Percentiles rank a stretch among this genome's conserved stretches.
phyloP scores from a whole-genome alignment of 1,284 basidiomycete genomes.

The Rhodofomes roseus region DNA sequence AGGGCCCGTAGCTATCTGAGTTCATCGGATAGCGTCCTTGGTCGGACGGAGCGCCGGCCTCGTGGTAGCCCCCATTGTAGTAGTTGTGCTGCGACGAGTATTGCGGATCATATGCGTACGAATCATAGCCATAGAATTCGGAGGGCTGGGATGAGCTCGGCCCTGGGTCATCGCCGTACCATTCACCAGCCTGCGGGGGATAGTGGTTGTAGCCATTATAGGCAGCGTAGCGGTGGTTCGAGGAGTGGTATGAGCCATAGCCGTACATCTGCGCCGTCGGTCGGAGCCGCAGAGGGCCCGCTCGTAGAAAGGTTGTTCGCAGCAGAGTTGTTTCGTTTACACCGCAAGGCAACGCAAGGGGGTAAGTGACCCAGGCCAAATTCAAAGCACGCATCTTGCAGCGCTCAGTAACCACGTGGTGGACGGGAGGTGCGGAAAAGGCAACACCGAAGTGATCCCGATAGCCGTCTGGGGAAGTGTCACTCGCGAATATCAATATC shows the following conservation, averaged over 20 bases:
- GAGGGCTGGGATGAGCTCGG: not conserved
- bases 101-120: not conserved
- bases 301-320: not conserved
- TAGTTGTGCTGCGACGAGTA: constrained; percentile 5
- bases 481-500: too few species aligned
- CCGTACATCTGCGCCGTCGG: not conserved
- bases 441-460: not conserved
- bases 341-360: too few species aligned
- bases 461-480: not conserved
- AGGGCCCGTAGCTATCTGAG: not conserved
- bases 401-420: not conserved
- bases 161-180: not conserved
- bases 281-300: not conserved
- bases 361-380: not conserved
- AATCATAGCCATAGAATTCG: not conserved
- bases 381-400: not conserved
- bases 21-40: not conserved
- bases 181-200: not conserved
- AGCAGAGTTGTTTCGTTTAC: too few species aligned
- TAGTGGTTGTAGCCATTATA: not conserved
- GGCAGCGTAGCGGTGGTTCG: not conserved
- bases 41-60: not conserved
- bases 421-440: not conserved
- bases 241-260: not conserved
- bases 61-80: not conserved